Conservation (phyloP, 2,329 filamentous ascomycete species). For the Neodidymelliopsis sp. region DNA sequence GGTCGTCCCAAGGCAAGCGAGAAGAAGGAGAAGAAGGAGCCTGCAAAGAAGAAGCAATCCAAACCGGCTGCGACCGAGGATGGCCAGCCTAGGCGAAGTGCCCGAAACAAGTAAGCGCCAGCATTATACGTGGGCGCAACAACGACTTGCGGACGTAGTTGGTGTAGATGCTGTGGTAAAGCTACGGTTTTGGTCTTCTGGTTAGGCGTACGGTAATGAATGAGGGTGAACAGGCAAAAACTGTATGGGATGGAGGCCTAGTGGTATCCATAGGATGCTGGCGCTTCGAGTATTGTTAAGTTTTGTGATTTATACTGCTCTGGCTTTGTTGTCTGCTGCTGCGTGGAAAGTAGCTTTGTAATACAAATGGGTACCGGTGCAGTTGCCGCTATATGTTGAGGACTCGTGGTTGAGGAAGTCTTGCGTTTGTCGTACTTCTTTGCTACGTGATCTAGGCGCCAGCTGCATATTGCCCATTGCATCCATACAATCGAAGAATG, state of each 20-base stretch:
- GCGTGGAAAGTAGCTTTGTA: not conserved
- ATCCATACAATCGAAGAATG: not conserved
- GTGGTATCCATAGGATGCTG: not conserved
- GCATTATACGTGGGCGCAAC: too few species aligned
- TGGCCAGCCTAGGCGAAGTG: slow-evolving; percentile 57
- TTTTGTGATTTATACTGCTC: slow-evolving; percentile 1
- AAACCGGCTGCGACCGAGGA: slow-evolving; percentile 59
- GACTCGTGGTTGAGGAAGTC: not conserved
- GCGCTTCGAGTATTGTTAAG: not conserved
- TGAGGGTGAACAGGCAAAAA: not conserved
- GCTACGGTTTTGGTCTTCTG: not conserved
- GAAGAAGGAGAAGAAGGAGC: slow-evolving; percentile 52
- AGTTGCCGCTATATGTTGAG: not conserved
- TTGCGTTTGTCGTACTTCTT: slow-evolving; percentile 8
- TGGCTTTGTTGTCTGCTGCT: not conserved
- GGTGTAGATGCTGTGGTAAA: not conserved
- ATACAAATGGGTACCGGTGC: not conserved
- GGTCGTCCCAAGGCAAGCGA: slow-evolving; percentile 54
- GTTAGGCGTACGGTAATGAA: slow-evolving; percentile 9
- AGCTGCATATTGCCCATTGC: not conserved
- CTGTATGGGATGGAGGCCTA: not conserved
- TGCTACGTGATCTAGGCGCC: slow-evolving; percentile 5
- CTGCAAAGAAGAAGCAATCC: slow-evolving; percentile 53
- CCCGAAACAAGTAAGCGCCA: slow-evolving; percentile 48
- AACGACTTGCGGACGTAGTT: too few species aligned